phyloP scores from a whole-genome alignment of 2,329 filamentous ascomycete species.

The Xylariaceae sp. region DNA sequence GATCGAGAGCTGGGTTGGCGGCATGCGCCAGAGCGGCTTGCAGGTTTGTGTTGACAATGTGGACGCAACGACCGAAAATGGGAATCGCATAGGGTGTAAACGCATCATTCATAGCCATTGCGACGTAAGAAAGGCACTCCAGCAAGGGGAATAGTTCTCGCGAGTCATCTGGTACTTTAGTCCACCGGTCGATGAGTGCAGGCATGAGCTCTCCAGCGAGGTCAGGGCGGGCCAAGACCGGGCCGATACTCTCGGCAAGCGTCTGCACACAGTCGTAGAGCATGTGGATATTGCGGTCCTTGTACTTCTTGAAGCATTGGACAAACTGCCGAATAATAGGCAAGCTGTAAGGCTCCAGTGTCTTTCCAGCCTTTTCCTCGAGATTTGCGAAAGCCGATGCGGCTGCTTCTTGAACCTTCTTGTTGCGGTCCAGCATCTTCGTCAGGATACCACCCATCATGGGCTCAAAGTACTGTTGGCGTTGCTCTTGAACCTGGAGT shows the following conservation, averaged over 20 bases:
- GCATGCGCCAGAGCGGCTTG: slow-evolving; percentile 70
- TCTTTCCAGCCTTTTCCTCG: slow-evolving; percentile 83
- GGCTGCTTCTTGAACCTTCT: slow-evolving; percentile 94
- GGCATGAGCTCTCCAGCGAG: slow-evolving; percentile 89
- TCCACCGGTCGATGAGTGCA: slow-evolving; percentile 81
- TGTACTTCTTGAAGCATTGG: slow-evolving; percentile 87
- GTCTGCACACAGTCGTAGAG: slow-evolving; percentile 98
- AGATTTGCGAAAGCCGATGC: slow-evolving; percentile 94
- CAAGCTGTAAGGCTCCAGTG: slow-evolving; percentile 76
- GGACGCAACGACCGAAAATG: slow-evolving; percentile 82
- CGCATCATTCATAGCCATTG: slow-evolving; percentile 72
- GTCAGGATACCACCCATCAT: slow-evolving; percentile 95
- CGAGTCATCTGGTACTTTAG: slow-evolving; percentile 79
- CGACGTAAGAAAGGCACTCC: slow-evolving; percentile 94
- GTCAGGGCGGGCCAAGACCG: slow-evolving; percentile 70
- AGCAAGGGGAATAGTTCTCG: slow-evolving; percentile 89
- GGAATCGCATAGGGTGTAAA: slow-evolving; percentile 83
- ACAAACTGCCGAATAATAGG: slow-evolving; percentile 93
- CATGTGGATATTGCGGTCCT: slow-evolving; percentile 98
- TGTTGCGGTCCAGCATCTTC: slow-evolving; percentile 95
- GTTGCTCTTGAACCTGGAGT: slow-evolving; percentile 60
- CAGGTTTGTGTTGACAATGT: slow-evolving; percentile 86
- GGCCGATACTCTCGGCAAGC: slow-evolving; percentile 83
- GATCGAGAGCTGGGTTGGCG: slow-evolving; percentile 63
- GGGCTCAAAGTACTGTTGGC: slow-evolving; percentile 78